Evolutionary conservation across 2,329 filamentous ascomycete species (phyloP).

Genomic region (Curvularia eragrostidis): DNA sequence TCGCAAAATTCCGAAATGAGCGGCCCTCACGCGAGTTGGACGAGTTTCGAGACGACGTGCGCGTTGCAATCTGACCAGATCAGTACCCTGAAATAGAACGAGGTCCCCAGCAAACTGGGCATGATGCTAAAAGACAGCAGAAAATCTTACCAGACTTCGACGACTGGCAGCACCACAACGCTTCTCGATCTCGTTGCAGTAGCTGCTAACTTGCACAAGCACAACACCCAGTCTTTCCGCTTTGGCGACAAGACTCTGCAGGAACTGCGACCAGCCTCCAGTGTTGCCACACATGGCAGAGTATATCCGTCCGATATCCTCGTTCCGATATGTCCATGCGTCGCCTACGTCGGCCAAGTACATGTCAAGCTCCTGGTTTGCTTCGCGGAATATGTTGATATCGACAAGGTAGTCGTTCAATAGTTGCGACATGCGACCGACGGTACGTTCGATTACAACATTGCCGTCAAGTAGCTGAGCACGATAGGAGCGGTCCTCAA

Average conservation of each 20-base stretch:
- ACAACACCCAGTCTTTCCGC: slow-evolving; percentile 72
- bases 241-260: slow-evolving; percentile 76
- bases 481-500: slow-evolving; percentile 83
- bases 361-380: slow-evolving; percentile 75
- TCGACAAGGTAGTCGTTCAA: slow-evolving; percentile 82
- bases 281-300: slow-evolving; percentile 92
- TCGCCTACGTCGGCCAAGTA: slow-evolving; percentile 74
- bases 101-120: slow-evolving; percentile 1
- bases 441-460: slow-evolving; percentile 87
- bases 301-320: slow-evolving; percentile 75
- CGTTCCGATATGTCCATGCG: slow-evolving; percentile 63
- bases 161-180: slow-evolving; percentile 84
- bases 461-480: slow-evolving; percentile 84
- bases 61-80: slow-evolving; percentile 44
- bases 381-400: slow-evolving; percentile 76
- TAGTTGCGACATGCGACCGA: slow-evolving; percentile 76
- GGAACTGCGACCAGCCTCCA: slow-evolving; percentile 85
- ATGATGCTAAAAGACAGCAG: slow-evolving; percentile 2
- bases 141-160: slow-evolving; percentile 69
- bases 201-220: slow-evolving; percentile 74
- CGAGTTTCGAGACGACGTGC: slow-evolving; percentile 48
- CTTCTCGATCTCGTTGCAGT: slow-evolving; percentile 85
- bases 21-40: slow-evolving; percentile 45
- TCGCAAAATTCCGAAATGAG: slow-evolving; percentile 41
- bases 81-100: slow-evolving; percentile 13